A percentile compares a stretch with the other conserved stretches of the same genome.
Conservation (phyloP, 2,329 filamentous ascomycete species). For the Nigrospora oryzae region DNA sequence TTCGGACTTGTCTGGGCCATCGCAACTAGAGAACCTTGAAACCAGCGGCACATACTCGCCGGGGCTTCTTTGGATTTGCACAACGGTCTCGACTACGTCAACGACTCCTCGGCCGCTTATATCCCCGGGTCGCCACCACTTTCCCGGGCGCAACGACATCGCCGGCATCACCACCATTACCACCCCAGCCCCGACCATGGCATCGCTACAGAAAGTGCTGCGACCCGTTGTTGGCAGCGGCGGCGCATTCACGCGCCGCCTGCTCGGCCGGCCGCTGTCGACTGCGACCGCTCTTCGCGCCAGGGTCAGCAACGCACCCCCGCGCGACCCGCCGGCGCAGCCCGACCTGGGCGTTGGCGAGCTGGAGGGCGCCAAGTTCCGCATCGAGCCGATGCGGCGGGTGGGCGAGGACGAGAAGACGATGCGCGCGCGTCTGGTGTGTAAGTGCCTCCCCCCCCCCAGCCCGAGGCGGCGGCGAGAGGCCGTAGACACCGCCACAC, state of each 20-base stretch:
- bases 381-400: slow-evolving; percentile 80
- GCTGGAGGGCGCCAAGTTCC: slow-evolving; percentile 78
- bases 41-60: no score
- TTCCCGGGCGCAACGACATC: no score
- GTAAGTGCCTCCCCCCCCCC: slow-evolving; percentile 32
- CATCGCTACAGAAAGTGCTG: slow-evolving; percentile 2
- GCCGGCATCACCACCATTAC: no score
- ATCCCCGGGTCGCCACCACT: background rate
- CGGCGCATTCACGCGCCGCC: background rate
- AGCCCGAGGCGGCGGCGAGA: background rate
- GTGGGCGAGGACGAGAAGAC: slow-evolving; percentile 77
- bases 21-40: no score
- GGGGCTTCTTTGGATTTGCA: no score
- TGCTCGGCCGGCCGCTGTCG: slow-evolving; percentile 9
- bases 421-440: slow-evolving; percentile 76
- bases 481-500: background rate
- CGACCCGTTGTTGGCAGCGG: background rate
- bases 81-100: slow-evolving; percentile 8
- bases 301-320: slow-evolving; percentile 14
- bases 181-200: background rate
- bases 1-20: no score
- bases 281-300: slow-evolving; percentile 9
- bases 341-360: slow-evolving; percentile 73
- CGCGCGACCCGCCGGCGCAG: slow-evolving; percentile 17
- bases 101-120: slow-evolving; percentile 2